Evolutionary conservation across 805 yeast species (phyloP), one percentile per base, ranked within the genome.

Genomic region (Grigorovia transvaalensis): DNA sequence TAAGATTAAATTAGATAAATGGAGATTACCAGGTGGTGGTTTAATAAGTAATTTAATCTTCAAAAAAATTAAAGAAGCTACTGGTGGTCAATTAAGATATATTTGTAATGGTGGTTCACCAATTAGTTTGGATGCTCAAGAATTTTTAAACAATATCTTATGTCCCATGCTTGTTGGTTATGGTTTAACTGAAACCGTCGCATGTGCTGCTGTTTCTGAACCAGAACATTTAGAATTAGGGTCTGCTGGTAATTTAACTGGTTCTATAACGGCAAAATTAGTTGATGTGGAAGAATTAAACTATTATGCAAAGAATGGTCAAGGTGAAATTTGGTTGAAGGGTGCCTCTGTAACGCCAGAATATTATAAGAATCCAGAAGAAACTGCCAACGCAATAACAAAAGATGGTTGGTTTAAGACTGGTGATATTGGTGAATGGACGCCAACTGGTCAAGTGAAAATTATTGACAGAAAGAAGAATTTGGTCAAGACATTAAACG

Each of bases 361-460:
- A 63, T 93, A 93, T 71, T 93, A 77, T 74, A 79, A 82, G 68
- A 90, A 91, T 68, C 83, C 80, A 54, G 75, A 81, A 65, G 98
- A 90, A 73, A 91, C 96, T 23, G 68, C 73, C 46, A 80, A 69
- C 18, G 88, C 95, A 0, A 82, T 85, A 63, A 76, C 81, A 47
- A 85, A 85, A 54, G 90, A 86, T 60, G 95, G 91, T 23, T 93
- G 97, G 97, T 93, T 93, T 75, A 78, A 75, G 65, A 93, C 98
- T 35, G 99, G 99, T 70, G 99, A 93, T 69, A 88, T 93, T 69
- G 97, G 90, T 63, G 89, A 88, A 74, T 88, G 96, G 95, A 78
- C 91, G 42, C 57, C 81, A 40, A 77, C 75, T 57, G 99, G 99
- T 58, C 83, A 81, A 54, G 74, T 93, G 62, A 81, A 78, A 66